These are phyloP conservation scores for Corylus heterophylla DNA, from an alignment of 306 rosid species.

Conservation along the genomic window DNA sequence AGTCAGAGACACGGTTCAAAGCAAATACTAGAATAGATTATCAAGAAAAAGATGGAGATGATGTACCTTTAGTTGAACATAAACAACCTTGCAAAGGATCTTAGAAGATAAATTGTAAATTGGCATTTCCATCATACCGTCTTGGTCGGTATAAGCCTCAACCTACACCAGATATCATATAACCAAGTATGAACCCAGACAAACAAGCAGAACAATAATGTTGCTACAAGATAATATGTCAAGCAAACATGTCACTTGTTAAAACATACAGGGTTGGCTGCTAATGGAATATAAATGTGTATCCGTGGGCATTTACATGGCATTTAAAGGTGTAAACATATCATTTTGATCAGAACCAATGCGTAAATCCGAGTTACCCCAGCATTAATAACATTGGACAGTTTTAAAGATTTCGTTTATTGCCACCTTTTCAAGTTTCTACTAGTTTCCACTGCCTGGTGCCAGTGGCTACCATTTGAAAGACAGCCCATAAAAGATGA, in stretches of 20 bases:
- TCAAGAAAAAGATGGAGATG: background rate
- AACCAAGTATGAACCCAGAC: constrained; percentile 8
- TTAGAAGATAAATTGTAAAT: constrained; percentile 50
- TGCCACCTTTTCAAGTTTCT: background rate
- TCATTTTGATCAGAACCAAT: background rate
- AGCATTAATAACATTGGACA: background rate
- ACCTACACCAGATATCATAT: constrained; percentile 44
- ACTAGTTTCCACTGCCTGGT: too few species aligned
- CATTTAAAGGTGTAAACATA: background rate
- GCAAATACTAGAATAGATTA: background rate
- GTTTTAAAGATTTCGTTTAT: background rate
- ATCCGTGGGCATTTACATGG: background rate
- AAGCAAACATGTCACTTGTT: constrained; percentile 28
- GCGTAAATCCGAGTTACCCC: background rate
- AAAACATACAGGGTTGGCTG: background rate
- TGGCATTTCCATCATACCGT: constrained; percentile 45
- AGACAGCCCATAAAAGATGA: too few species aligned
- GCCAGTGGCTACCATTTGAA: too few species aligned
- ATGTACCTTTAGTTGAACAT: constrained; percentile 54
- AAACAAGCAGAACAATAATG: background rate
- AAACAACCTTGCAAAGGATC: constrained; percentile 60
- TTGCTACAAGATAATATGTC: constrained; percentile 11
- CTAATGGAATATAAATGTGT: background rate
- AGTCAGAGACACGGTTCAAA: background rate
- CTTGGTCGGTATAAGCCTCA: constrained; percentile 42